Evolutionary conservation across 495 filamentous ascomycete genomes (phyloP).

Genomic region (Penicillium antarcticum): DNA sequence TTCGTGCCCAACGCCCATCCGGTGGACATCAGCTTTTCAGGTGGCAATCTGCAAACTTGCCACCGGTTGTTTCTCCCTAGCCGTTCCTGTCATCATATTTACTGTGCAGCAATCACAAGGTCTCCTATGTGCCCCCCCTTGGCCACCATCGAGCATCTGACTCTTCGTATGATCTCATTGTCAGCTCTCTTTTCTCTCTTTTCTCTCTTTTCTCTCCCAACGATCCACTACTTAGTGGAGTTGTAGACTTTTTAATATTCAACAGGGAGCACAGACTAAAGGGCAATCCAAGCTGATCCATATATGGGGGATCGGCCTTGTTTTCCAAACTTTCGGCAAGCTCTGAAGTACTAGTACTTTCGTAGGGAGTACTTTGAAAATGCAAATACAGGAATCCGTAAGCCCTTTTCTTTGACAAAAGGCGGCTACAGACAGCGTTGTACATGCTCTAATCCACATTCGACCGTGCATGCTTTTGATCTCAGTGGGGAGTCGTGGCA

Average conservation of each 20-base stretch:
- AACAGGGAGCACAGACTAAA: slow-evolving; percentile 25
- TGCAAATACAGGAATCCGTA: neutral
- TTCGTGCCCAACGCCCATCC: slow-evolving; percentile 39
- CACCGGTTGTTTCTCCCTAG: slow-evolving; percentile 12
- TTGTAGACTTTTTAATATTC: slow-evolving; percentile 7
- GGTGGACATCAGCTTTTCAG: slow-evolving; percentile 7
- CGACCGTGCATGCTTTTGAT: slow-evolving; percentile 34
- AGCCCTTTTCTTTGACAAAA: neutral
- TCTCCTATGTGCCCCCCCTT: neutral
- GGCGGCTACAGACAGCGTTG: slow-evolving; percentile 16
- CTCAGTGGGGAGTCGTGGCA: slow-evolving; percentile 43
- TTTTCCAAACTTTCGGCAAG: slow-evolving; percentile 1
- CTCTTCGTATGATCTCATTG: neutral
- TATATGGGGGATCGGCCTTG: slow-evolving; percentile 16
- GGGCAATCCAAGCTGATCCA: slow-evolving; percentile 22
- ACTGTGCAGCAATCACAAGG: slow-evolving; percentile 3
- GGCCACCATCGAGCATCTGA: slow-evolving; percentile 1
- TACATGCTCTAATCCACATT: slow-evolving; percentile 35
- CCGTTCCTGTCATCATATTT: neutral
- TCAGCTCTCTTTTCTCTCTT: slow-evolving; percentile 5
- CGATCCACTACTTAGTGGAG: slow-evolving; percentile 9
- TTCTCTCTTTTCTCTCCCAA: no score
- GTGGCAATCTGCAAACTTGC: slow-evolving; percentile 22
- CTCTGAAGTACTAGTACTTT: neutral
- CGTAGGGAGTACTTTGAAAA: neutral